These are phyloP conservation scores for Zasmidium cellare DNA, from an alignment of 2,329 filamentous ascomycete genomes.

Conservation along the genomic window DNA sequence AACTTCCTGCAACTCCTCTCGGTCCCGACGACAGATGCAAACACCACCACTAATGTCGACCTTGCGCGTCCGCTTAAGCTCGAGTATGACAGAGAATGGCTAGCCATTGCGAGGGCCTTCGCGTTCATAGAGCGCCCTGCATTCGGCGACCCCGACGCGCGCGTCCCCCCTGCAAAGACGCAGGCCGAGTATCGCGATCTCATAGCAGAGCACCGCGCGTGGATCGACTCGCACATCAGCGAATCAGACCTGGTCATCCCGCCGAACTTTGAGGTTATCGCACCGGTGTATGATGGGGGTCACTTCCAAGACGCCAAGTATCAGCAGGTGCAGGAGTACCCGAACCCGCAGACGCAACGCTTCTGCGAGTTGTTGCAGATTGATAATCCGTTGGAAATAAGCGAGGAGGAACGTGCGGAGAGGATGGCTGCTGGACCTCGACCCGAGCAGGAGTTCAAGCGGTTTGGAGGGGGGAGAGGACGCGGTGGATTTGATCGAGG, in stretches of 20 bases:
- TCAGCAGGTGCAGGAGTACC: constrained; percentile 63
- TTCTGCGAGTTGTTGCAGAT: constrained; percentile 81
- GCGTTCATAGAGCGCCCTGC: constrained; percentile 57
- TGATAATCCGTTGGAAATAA: constrained; percentile 72
- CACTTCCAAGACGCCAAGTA: constrained; percentile 30
- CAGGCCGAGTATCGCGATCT: constrained; percentile 48
- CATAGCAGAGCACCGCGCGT: constrained; percentile 70
- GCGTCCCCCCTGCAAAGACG: constrained; percentile 57
- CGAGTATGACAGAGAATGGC: constrained; percentile 90
- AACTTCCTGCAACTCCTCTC: constrained; percentile 81
- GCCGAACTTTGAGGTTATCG: constrained; percentile 74
- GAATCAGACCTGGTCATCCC: constrained; percentile 63
- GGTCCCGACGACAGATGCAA: constrained; percentile 49
- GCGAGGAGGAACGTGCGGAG: constrained; percentile 66
- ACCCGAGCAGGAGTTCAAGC: constrained; percentile 32
- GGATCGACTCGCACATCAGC: constrained; percentile 79
- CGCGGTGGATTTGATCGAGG: constrained; percentile 20
- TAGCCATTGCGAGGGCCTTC: constrained; percentile 87
- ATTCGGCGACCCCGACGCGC: constrained; percentile 60
- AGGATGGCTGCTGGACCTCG: constrained; percentile 61
- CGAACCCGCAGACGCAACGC: constrained; percentile 77
- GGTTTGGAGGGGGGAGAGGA: constrained; percentile 25
- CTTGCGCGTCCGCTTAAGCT: constrained; percentile 58
- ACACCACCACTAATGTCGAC: constrained; percentile 19
- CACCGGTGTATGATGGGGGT: constrained; percentile 63